Conservation (phyloP, 371 early-diverging fungal species). For the Rhizopus stolonifer region DNA sequence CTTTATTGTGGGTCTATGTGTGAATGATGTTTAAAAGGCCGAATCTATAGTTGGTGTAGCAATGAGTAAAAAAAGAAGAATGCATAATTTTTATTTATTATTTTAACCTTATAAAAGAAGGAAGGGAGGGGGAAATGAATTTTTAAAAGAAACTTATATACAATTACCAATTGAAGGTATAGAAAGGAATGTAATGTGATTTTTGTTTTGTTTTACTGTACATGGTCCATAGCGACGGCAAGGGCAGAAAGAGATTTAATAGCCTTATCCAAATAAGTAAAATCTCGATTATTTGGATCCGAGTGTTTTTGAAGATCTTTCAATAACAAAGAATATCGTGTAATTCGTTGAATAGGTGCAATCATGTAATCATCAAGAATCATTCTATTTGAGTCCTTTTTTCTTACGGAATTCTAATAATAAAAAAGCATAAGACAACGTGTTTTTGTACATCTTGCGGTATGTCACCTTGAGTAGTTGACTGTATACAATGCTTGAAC, state of each 20-base stretch:
- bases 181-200: neutral
- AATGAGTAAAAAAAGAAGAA: too few relatives aligned
- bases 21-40: too few relatives aligned
- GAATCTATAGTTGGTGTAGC: too few relatives aligned
- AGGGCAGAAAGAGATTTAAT: slow-evolving; percentile 41
- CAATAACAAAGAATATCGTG: slow-evolving; percentile 48
- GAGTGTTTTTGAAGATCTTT: slow-evolving; percentile 51
- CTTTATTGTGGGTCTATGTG: too few relatives aligned
- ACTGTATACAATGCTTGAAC: slow-evolving; percentile 32
- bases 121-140: too few relatives aligned
- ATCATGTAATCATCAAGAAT: slow-evolving; percentile 51
- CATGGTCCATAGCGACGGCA: slow-evolving; percentile 44
- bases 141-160: neutral
- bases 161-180: neutral
- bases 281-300: slow-evolving; percentile 32
- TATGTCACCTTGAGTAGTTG: slow-evolving; percentile 28
- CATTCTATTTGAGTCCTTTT: slow-evolving; percentile 38
- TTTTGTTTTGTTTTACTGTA: slow-evolving; percentile 18
- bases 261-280: slow-evolving; percentile 33
- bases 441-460: neutral
- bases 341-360: slow-evolving; percentile 55
- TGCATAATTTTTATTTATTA: too few relatives aligned
- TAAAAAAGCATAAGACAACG: neutral
- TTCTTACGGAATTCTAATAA: slow-evolving; percentile 23
- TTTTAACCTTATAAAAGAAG: too few relatives aligned